These are phyloP conservation scores for Fomitopsis serialis DNA, from an alignment of 768 basidiomycete genomes.

Conservation along the genomic window DNA sequence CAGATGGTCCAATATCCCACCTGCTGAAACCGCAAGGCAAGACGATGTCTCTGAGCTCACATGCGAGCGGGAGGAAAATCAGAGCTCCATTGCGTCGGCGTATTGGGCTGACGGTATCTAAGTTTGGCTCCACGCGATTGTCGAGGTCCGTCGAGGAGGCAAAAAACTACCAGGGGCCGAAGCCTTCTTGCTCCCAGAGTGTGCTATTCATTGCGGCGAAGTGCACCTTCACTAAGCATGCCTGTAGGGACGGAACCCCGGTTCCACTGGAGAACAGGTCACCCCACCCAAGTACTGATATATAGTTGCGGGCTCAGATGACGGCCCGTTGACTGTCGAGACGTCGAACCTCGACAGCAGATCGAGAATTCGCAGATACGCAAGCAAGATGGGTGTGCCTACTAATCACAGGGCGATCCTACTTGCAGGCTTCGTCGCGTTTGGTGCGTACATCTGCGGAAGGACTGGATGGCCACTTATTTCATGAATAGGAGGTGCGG, in stretches of 20 bases:
- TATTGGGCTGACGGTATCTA: neutral
- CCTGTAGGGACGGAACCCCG: neutral
- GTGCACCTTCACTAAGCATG: neutral
- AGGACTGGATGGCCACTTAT: neutral
- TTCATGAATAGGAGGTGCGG: neutral
- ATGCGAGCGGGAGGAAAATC: neutral
- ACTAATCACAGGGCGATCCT: conserved; percentile 59
- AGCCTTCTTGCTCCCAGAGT: conserved; percentile 1
- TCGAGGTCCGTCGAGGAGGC: neutral
- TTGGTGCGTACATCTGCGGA: conserved; percentile 45
- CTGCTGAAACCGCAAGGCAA: too few relatives aligned
- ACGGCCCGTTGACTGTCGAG: neutral
- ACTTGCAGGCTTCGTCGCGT: conserved; percentile 67
- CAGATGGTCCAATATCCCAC: too few relatives aligned
- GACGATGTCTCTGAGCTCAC: too few relatives aligned
- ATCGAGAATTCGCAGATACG: neutral
- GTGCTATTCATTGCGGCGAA: neutral
- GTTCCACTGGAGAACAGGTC: neutral
- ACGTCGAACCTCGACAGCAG: neutral
- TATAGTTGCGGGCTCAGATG: too few relatives aligned
- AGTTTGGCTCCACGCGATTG: neutral
- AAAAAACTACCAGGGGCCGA: neutral
- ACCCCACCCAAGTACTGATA: too few relatives aligned
- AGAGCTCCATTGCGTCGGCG: neutral
- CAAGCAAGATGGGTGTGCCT: conserved; percentile 36